phyloP scores from a whole-genome alignment of 2,329 filamentous ascomycete species.

The Curvularia spicifera region DNA sequence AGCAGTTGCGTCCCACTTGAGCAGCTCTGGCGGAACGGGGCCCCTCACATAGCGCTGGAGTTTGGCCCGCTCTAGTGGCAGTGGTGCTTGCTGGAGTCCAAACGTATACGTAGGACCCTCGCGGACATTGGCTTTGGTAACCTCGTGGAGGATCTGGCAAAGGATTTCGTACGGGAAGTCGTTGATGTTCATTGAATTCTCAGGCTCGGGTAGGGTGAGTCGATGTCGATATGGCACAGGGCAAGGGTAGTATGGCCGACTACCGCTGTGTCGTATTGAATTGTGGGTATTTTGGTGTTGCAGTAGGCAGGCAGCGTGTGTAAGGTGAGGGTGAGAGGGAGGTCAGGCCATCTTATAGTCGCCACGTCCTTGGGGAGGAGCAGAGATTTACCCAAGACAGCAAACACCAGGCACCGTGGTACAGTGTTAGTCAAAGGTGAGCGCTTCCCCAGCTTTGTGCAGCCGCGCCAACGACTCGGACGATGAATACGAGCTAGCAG shows the following conservation, averaged over 20 bases:
- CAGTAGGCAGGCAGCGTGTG: constrained; percentile 19
- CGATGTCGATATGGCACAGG: constrained; percentile 19
- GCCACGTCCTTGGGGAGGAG: constrained; percentile 1
- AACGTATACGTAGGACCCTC: constrained; percentile 60
- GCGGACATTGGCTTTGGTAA: constrained; percentile 56
- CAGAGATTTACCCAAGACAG: constrained; percentile 40
- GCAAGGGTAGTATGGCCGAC: constrained; percentile 15
- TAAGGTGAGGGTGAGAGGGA: constrained; percentile 21
- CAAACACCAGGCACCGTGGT: constrained; percentile 36
- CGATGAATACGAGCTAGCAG: constrained; percentile 28
- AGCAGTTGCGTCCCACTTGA: constrained; percentile 59
- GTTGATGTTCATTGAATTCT: constrained; percentile 55
- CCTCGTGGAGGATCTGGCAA: constrained; percentile 58
- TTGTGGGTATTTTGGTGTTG: constrained; percentile 11
- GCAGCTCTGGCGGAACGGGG: constrained; percentile 57
- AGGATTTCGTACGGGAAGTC: constrained; percentile 61
- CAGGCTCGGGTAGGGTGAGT: constrained; percentile 17
- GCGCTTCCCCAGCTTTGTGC: constrained; percentile 34
- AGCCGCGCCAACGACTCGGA: constrained; percentile 37
- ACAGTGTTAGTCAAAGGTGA: constrained; percentile 43
- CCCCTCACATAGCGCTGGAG: constrained; percentile 60
- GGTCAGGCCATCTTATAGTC: constrained; percentile 39
- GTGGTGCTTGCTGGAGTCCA: constrained; percentile 58
- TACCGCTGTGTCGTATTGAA: constrained; percentile 10
- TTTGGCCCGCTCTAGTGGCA: constrained; percentile 54